Conservation (phyloP, 495 filamentous ascomycete genomes). For the Daldinia bambusicola region DNA sequence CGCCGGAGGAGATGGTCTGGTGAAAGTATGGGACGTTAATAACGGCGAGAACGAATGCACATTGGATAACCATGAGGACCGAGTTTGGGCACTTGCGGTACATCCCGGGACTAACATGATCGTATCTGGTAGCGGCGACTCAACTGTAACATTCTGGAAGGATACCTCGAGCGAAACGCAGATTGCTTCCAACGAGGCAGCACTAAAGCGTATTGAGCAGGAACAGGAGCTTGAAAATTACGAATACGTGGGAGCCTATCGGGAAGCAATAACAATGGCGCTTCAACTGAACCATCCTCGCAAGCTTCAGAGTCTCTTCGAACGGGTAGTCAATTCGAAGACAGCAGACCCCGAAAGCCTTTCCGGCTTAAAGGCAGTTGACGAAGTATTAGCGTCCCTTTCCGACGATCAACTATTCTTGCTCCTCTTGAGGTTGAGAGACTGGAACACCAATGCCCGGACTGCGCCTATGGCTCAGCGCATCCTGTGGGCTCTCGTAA, state of each 20-base stretch:
- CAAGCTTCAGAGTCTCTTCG: slow-evolving; percentile 83
- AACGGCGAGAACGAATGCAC: slow-evolving; percentile 84
- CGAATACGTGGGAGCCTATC: slow-evolving; percentile 84
- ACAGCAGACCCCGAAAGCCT: slow-evolving; percentile 70
- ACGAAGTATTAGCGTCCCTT: slow-evolving; percentile 81
- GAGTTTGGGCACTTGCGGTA: slow-evolving; percentile 87
- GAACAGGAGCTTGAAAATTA: slow-evolving; percentile 93
- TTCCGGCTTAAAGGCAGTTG: slow-evolving; percentile 80
- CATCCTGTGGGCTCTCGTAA: slow-evolving; percentile 81
- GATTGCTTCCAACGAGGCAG: slow-evolving; percentile 71
- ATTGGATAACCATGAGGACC: slow-evolving; percentile 94
- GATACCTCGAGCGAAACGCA: slow-evolving; percentile 89
- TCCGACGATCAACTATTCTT: slow-evolving; percentile 83
- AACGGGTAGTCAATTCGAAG: slow-evolving; percentile 73
- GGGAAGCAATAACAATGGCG: slow-evolving; percentile 90
- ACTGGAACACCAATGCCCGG: slow-evolving; percentile 96
- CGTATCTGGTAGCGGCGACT: slow-evolving; percentile 89
- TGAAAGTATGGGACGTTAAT: slow-evolving; percentile 92
- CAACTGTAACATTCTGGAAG: slow-evolving; percentile 91
- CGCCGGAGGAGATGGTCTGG: slow-evolving; percentile 93
- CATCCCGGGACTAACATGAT: slow-evolving; percentile 74
- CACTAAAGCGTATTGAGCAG: slow-evolving; percentile 84
- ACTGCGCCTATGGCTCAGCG: slow-evolving; percentile 87
- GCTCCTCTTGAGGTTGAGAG: slow-evolving; percentile 80
- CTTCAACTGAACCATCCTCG: slow-evolving; percentile 93